A percentile compares a stretch with the other conserved stretches of the same genome.
Evolutionary conservation across 306 rosid genomes (phyloP).

Genomic region (Fragaria vesca): DNA sequence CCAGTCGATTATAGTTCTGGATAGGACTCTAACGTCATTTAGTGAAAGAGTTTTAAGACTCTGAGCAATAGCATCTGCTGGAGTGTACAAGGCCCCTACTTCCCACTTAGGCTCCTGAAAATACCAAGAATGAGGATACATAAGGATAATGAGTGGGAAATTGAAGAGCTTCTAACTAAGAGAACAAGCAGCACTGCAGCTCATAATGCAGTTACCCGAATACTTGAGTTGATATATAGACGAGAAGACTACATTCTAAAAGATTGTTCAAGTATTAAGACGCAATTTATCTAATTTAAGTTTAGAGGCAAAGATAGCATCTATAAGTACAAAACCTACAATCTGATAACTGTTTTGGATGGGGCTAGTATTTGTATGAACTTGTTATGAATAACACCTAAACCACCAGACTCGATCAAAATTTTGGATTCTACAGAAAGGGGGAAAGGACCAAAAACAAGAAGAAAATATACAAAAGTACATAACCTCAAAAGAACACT

Average conservation of each 20-base stretch:
- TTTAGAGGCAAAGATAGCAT: neutral
- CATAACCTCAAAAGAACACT: neutral
- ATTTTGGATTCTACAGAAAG: neutral
- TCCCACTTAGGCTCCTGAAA: constrained; percentile 89
- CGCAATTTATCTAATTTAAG: neutral
- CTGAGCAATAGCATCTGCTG: constrained; percentile 93
- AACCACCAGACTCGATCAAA: neutral
- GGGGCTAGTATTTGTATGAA: neutral
- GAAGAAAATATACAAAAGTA: neutral
- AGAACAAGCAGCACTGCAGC: neutral
- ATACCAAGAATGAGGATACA: neutral
- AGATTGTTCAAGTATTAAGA: neutral
- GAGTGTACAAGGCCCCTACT: constrained; percentile 78
- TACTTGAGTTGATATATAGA: neutral
- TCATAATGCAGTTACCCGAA: neutral
- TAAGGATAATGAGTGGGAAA: neutral
- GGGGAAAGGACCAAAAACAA: neutral
- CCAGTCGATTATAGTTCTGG: constrained; percentile 66
- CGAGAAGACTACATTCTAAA: neutral
- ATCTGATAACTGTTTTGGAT: neutral
- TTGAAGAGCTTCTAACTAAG: neutral
- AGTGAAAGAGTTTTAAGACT: constrained; percentile 63
- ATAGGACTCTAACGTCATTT: constrained; percentile 59
- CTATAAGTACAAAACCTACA: neutral
- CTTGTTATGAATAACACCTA: neutral